Percentiles rank a stretch among this genome's conserved stretches.
phyloP scores from a whole-genome alignment of 2,329 filamentous ascomycete species.

The Fusarium sp. region DNA sequence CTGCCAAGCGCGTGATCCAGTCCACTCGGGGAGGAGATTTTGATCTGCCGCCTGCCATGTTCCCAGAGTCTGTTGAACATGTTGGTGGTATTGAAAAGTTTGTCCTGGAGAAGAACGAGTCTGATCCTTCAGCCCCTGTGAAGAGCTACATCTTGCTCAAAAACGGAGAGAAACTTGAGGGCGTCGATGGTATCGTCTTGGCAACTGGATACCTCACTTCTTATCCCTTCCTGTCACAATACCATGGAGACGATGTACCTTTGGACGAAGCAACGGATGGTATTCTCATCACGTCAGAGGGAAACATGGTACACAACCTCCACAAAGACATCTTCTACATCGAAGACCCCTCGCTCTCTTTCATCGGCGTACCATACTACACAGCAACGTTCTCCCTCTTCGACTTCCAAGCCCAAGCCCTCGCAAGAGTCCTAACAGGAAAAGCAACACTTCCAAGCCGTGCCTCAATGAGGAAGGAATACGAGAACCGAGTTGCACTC shows the following conservation, averaged over 20 bases:
- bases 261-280: constrained; percentile 58
- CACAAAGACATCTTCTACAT: constrained; percentile 78
- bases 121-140: constrained; percentile 47
- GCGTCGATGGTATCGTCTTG: constrained; percentile 68
- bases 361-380: constrained; percentile 71
- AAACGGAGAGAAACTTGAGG: constrained; percentile 59
- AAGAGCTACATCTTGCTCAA: constrained; percentile 60
- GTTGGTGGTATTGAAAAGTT: constrained; percentile 61
- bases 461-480: constrained; percentile 32
- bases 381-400: constrained; percentile 73
- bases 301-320: constrained; percentile 69
- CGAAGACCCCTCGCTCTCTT: constrained; percentile 67
- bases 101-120: constrained; percentile 28
- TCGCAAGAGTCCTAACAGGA: constrained; percentile 65
- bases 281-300: constrained; percentile 67
- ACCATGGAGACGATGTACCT: constrained; percentile 51
- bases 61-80: constrained; percentile 62
- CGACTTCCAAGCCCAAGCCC: constrained; percentile 71
- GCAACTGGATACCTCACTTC: constrained; percentile 74
- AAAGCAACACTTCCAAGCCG: constrained; percentile 43
- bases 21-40: constrained; percentile 66
- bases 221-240: constrained; percentile 67
- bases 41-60: constrained; percentile 61
- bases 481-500: constrained; percentile 26
- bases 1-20: constrained; percentile 53